Conservation (phyloP, 2,329 filamentous ascomycete genomes). For the Aspergillus jensenii region DNA sequence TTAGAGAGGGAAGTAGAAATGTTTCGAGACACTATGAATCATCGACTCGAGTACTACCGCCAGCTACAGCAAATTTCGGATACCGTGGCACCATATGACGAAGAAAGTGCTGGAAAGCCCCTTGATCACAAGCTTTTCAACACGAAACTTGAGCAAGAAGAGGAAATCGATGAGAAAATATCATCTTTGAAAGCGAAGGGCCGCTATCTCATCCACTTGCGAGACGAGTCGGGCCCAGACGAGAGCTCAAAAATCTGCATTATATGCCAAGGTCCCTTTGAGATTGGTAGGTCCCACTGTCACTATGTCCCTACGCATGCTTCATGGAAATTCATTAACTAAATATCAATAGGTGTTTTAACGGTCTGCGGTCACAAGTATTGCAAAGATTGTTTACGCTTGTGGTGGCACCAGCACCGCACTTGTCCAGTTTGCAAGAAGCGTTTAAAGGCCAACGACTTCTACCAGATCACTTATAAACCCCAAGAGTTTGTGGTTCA, state of each 20-base stretch:
- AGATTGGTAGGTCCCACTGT: slow-evolving; percentile 61
- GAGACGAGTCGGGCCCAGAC: slow-evolving; percentile 61
- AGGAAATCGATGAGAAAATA: slow-evolving; percentile 57
- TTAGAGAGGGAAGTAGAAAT: slow-evolving; percentile 68
- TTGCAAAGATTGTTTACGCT: slow-evolving; percentile 79
- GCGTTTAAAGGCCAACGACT: slow-evolving; percentile 62
- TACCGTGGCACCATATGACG: slow-evolving; percentile 73
- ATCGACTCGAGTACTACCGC: slow-evolving; percentile 82
- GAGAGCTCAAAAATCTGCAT: slow-evolving; percentile 70
- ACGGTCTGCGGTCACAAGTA: slow-evolving; percentile 91
- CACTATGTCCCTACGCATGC: not conserved
- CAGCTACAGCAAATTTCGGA: slow-evolving; percentile 92
- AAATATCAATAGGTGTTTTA: slow-evolving; percentile 34
- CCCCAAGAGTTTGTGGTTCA: slow-evolving; percentile 71
- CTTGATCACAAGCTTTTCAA: slow-evolving; percentile 53
- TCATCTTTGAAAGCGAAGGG: slow-evolving; percentile 68
- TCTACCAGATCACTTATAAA: slow-evolving; percentile 84
- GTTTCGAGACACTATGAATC: slow-evolving; percentile 79
- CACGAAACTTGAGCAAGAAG: slow-evolving; percentile 48
- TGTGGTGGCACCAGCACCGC: slow-evolving; percentile 73
- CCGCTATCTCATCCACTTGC: slow-evolving; percentile 67
- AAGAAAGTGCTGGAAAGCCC: slow-evolving; percentile 55
- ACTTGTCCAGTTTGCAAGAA: slow-evolving; percentile 86
- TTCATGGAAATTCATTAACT: not conserved
- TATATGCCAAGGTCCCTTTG: slow-evolving; percentile 78